Conservation (phyloP, 2,329 filamentous ascomycete species). For the Teratosphaeriaceae sp. region DNA sequence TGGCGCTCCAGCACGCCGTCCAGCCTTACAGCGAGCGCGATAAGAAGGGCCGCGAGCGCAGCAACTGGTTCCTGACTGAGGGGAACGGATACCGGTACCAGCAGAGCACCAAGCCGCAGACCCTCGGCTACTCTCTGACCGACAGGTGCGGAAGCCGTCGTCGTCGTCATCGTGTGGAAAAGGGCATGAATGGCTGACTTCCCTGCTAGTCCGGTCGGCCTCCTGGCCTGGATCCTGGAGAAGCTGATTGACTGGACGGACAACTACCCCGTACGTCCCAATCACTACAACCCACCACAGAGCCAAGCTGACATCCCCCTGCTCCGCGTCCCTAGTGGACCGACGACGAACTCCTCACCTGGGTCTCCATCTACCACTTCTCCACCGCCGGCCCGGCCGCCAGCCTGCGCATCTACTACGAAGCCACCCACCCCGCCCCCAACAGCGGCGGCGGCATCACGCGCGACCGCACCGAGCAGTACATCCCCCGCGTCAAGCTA, state of each 20-base stretch:
- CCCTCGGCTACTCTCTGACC: constrained; percentile 60
- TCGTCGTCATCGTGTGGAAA: no score
- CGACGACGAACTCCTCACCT: constrained; percentile 68
- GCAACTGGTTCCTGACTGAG: constrained; percentile 51
- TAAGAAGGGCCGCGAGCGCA: constrained; percentile 46
- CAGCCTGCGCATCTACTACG: constrained; percentile 66
- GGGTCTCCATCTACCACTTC: constrained; percentile 69
- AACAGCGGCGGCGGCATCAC: constrained; percentile 18
- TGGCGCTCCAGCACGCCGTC: constrained; percentile 51
- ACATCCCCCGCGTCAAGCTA: constrained; percentile 43
- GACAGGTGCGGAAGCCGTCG: no score
- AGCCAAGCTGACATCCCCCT: not conserved
- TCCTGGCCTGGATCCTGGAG: constrained; percentile 75
- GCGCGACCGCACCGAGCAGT: constrained; percentile 33
- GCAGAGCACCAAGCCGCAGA: constrained; percentile 65
- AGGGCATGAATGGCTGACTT: not conserved
- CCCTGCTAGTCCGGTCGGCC: constrained; percentile 52
- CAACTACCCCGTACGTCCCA: not conserved
- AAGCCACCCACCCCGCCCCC: constrained; percentile 42
- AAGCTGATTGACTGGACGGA: constrained; percentile 68
- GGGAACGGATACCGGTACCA: constrained; percentile 53
- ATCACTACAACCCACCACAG: not conserved
- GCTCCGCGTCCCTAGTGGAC: constrained; percentile 54
- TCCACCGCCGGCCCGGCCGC: constrained; percentile 62
- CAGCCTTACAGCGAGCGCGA: constrained; percentile 50